These are phyloP conservation scores for Zanthoxylum bungeanum DNA, from an alignment of 345 rosid genomes.

Conservation along the genomic window DNA sequence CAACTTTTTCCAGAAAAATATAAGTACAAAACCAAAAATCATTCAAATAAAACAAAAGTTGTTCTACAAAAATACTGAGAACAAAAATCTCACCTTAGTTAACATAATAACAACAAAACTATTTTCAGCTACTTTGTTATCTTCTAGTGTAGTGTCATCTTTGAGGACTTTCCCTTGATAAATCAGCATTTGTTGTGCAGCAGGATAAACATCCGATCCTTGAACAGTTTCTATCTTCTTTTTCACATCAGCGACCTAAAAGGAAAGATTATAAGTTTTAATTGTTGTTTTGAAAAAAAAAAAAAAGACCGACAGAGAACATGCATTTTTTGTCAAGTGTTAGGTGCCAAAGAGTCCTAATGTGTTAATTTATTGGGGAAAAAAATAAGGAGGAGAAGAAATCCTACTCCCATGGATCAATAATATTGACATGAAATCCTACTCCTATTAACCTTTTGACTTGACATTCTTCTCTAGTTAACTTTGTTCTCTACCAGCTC, in stretches of 20 bases:
- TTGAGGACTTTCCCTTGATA: conserved; percentile 82
- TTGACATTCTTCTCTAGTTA: neutral
- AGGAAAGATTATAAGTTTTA: conserved; percentile 1
- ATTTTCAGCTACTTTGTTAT: conserved; percentile 67
- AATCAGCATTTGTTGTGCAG: conserved; percentile 76
- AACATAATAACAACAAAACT: conserved; percentile 83
- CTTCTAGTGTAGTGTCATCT: conserved; percentile 71
- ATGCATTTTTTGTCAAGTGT: neutral
- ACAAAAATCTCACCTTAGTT: conserved; percentile 50
- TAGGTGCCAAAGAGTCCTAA: neutral
- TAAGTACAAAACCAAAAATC: neutral
- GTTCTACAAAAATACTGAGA: neutral
- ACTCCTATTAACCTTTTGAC: neutral
- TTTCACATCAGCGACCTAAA: conserved; percentile 74
- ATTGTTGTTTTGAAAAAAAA: too few relatives aligned
- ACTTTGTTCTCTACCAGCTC: neutral
- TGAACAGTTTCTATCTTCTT: conserved; percentile 64
- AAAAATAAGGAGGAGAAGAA: neutral
- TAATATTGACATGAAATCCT: neutral
- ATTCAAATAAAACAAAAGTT: neutral
- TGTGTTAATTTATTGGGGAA: neutral
- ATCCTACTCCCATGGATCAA: neutral
- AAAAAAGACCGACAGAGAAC: neutral
- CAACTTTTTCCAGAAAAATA: neutral
- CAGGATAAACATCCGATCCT: conserved; percentile 68